phyloP scores from a whole-genome alignment of 116 monocot genomes.

The Posidonia oceanica region DNA sequence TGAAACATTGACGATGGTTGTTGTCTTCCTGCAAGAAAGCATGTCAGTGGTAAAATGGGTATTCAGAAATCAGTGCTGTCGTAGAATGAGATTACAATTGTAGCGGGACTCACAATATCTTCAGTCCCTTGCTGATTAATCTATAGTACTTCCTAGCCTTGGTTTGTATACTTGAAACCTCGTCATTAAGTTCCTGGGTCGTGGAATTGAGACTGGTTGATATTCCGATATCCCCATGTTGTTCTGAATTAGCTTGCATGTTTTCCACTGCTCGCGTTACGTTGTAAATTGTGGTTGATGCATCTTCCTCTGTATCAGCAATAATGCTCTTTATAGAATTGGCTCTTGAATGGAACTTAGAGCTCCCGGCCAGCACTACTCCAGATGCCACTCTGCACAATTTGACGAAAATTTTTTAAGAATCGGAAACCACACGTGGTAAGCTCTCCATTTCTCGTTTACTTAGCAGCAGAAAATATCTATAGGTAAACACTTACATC shows the following conservation, averaged over 20 bases:
- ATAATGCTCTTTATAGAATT: constrained; percentile 44
- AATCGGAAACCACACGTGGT: background rate
- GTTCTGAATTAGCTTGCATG: constrained; percentile 27
- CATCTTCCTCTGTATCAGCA: constrained; percentile 36
- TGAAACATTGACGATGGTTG: constrained; percentile 30
- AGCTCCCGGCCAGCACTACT: constrained; percentile 45
- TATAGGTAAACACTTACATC: constrained; percentile 36
- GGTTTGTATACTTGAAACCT: constrained; percentile 41
- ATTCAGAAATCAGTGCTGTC: too few relatives aligned
- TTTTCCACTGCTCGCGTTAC: constrained; percentile 38
- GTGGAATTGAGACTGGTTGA: constrained; percentile 37
- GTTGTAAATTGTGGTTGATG: constrained; percentile 57
- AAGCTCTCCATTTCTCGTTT: too few relatives aligned
- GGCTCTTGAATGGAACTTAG: constrained; percentile 55
- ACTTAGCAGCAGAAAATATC: background rate
- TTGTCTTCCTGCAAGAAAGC: constrained; percentile 38
- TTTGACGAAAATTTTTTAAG: background rate
- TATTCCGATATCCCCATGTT: constrained; percentile 12
- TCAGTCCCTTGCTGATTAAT: constrained; percentile 52
- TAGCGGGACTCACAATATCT: constrained; percentile 51
- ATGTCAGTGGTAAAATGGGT: too few relatives aligned
- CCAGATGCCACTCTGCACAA: constrained; percentile 54
- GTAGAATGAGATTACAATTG: too few relatives aligned
- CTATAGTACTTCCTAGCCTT: constrained; percentile 43
- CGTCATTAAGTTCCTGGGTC: constrained; percentile 29